Evolutionary conservation across 768 basidiomycete genomes (phyloP), one percentile per base, ranked within the genome.

Genomic region (Auriscalpium vulgare): DNA sequence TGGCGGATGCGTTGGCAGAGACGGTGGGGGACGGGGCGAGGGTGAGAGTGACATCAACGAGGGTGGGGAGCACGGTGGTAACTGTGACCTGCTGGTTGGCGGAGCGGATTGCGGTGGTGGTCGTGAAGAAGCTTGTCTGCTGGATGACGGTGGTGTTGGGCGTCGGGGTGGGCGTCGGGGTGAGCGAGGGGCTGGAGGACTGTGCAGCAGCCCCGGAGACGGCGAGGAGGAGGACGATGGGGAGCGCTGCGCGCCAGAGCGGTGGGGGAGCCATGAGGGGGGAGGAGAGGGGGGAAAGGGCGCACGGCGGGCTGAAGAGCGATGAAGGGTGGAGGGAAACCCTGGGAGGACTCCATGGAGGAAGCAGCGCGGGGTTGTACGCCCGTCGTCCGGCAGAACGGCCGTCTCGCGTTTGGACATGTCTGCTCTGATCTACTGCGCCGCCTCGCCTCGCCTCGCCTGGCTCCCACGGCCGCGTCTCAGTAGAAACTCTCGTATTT

Each of bases 41-140:
- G 8, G 82, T 83, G 54, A 75, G 69, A 51, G 84, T 87, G 58
- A 82, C 81, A 71, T 86, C 84, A 67, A 80, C 75, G 54, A 78
- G 68, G 45, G 78, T 80, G n/a, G 86, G 80, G 50, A 88, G 61
- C 36, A 79, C 74, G 34, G 81, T 79, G 53, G 80, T 74, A 53
- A 84, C 56, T 36, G 79, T 68, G 38, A 79, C 72, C 57, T 73
- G 71, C 61, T 76, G 78, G 55, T 69, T 75, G 17, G 78, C 81
- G 6, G 79, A 75, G 46, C 72, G 54, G 13, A 29, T 6, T 43
- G 55, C 71, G 54, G 73, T 71, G 59, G 78, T 69, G 38, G 74
- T 72, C 36, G 82, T 77, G 51, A 80, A 56, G 5, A 79, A 78
- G 63, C 76, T 70, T 43, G 80, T 79, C 56, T 73, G 73, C 14